Base-by-base conservation (phyloP, 176 grass and related monocot genomes). In the Juncus effusus region DNA sequence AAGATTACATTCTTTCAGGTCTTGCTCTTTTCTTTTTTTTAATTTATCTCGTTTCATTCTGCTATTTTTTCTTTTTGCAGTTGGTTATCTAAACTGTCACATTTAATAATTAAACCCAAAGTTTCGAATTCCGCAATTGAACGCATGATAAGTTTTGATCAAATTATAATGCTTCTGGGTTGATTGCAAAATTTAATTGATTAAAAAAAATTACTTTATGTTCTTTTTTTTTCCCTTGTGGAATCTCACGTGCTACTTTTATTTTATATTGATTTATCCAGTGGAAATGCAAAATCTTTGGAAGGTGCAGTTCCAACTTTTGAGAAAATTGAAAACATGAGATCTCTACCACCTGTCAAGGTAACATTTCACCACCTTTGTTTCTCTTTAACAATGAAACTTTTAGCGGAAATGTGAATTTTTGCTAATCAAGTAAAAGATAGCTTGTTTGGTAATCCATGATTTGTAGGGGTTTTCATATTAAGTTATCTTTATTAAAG, bases 1-100 rank as follows among this genome's bases (percentile, higher is more conserved):
- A 16, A 89, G 72, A 68, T 75, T 97, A 60, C 88, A 97, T 73
- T 97, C 93, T 13, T 97, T 89, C 45, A 79, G 85, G 93, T 91
- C 76, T 52, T 39, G 3, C 45, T 41, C 3, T 63, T 62, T 65
- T 41, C 3, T 69, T 58, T 65, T 40, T 63, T 40, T 65, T 44
- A 35, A 1, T 28, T 41, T 16, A 0, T 14, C 2, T 62, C 3
- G 53, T 15, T 74, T 74, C 37, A 4, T 51, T 6, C 13, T 38
- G 5, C 8, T 39, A 6, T 45, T 59, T 49, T 59, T 28, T 5
- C 28, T 28, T 44, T 49, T 65, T 57, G 9, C 64, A 36, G 19
- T 28, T 28, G 19, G 19, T 28, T 28, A 28, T 28, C 19, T 28
- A 28, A 28, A 28, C 19, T 28, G 19, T 28, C 19, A 28, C 19